Conservation (phyloP, 768 basidiomycete genomes). For the Collybia nuda region DNA sequence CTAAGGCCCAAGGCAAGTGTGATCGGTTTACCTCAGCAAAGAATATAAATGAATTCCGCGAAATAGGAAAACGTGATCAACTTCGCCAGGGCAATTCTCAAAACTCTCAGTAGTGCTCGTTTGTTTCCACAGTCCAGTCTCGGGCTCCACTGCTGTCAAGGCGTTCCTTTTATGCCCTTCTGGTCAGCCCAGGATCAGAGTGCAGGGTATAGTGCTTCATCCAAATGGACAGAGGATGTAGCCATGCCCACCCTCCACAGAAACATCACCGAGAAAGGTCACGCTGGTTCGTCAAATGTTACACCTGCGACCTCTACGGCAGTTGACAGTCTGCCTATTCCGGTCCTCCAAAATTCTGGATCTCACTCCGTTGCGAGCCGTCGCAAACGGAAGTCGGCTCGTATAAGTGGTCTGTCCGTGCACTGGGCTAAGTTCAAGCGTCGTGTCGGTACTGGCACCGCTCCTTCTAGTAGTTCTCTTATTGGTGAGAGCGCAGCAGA, state of each 20-base stretch:
- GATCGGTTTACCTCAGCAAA: too few relatives aligned
- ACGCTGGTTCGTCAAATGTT: constrained; percentile 4
- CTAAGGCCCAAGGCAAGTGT: too few relatives aligned
- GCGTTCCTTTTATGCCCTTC: constrained; percentile 13
- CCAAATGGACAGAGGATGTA: constrained; percentile 17
- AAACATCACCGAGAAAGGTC: constrained; percentile 8
- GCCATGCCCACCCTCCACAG: constrained; percentile 9
- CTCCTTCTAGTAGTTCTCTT: constrained; percentile 54
- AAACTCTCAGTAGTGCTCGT: too few relatives aligned
- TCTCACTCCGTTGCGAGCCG: constrained; percentile 17
- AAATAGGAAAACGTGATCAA: too few relatives aligned
- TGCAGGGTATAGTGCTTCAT: constrained; percentile 9
- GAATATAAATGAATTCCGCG: too few relatives aligned
- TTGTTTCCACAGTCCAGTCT: too few relatives aligned
- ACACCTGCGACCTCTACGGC: constrained; percentile 25
- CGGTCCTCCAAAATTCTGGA: constrained; percentile 33
- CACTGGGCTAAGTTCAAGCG: constrained; percentile 54
- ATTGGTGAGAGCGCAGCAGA: constrained; percentile 48
- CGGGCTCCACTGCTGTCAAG: background rate
- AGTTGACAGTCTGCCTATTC: constrained; percentile 37
- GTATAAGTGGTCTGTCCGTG: constrained; percentile 34
- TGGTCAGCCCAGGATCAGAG: constrained; percentile 10
- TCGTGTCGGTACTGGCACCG: constrained; percentile 54
- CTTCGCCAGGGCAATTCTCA: too few relatives aligned
- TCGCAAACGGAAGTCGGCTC: constrained; percentile 32